phyloP scores from a whole-genome alignment of 2,329 filamentous ascomycete genomes.

The Epicoccum sorghinum region DNA sequence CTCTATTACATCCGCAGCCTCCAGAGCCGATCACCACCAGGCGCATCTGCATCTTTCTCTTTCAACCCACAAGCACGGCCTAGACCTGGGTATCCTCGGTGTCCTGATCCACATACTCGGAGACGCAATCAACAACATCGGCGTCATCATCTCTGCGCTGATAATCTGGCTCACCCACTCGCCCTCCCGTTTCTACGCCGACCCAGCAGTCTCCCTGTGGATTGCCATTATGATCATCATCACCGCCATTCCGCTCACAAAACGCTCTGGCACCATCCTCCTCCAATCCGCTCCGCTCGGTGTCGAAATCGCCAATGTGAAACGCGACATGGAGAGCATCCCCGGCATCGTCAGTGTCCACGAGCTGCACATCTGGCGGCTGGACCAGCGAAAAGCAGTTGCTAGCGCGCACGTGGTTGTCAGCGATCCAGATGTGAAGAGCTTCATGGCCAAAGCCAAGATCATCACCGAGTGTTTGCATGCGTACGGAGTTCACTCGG shows the following conservation, averaged over 20 bases:
- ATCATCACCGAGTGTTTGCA: slow-evolving; percentile 72
- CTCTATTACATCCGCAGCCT: slow-evolving; percentile 33
- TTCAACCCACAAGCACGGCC: slow-evolving; percentile 30
- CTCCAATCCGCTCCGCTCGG: slow-evolving; percentile 69
- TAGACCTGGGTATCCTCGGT: slow-evolving; percentile 73
- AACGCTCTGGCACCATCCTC: slow-evolving; percentile 67
- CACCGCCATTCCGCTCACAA: slow-evolving; percentile 67
- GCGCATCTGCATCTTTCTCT: slow-evolving; percentile 36
- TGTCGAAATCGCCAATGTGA: slow-evolving; percentile 66
- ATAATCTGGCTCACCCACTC: slow-evolving; percentile 71
- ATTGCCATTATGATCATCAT: slow-evolving; percentile 76
- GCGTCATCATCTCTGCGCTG: slow-evolving; percentile 72
- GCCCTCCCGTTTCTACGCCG: slow-evolving; percentile 69
- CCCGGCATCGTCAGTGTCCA: slow-evolving; percentile 71
- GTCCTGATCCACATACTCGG: slow-evolving; percentile 74
- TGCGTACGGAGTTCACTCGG: slow-evolving; percentile 74
- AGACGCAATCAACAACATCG: slow-evolving; percentile 77
- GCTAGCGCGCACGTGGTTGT: slow-evolving; percentile 74
- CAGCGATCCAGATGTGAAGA: slow-evolving; percentile 60
- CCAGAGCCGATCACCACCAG: slow-evolving; percentile 23
- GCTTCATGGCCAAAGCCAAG: slow-evolving; percentile 66
- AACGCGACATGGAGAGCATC: slow-evolving; percentile 72
- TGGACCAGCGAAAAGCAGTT: slow-evolving; percentile 72
- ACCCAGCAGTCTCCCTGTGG: slow-evolving; percentile 70
- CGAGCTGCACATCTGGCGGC: slow-evolving; percentile 75